These are phyloP conservation scores for Ottelia alismoides DNA, from an alignment of 106 monocot genomes.

Conservation along the genomic window DNA sequence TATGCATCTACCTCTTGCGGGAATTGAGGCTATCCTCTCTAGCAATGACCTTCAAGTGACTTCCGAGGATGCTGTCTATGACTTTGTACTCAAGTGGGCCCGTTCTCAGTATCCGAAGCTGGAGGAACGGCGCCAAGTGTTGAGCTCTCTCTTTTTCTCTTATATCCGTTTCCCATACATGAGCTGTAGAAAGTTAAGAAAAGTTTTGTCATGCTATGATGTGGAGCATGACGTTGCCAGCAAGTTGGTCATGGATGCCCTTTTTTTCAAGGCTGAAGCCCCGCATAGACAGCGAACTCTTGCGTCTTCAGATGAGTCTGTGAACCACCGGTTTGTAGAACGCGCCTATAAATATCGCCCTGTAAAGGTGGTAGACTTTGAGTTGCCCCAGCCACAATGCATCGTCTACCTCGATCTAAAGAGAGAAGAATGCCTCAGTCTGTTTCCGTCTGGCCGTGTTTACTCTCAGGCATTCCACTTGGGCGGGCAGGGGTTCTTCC, in stretches of 20 bases:
- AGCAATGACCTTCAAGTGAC: conserved; percentile 14
- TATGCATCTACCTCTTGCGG: conserved; percentile 9
- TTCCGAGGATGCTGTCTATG: conserved; percentile 12
- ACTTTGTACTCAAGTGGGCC: conserved; percentile 13
- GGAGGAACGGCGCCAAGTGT: conserved; percentile 8
- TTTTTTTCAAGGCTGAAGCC: conserved; percentile 11
- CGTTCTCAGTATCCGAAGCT: conserved; percentile 4
- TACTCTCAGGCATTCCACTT: conserved; percentile 10
- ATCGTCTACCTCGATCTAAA: conserved; percentile 17
- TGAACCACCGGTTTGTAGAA: conserved; percentile 1
- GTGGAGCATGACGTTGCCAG: conserved; percentile 7
- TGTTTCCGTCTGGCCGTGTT: conserved; percentile 1
- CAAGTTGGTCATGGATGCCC: conserved; percentile 5
- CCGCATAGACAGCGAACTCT: conserved; percentile 8
- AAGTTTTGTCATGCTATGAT: conserved; percentile 9
- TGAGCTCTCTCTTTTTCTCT: neutral
- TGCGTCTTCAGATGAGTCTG: neutral
- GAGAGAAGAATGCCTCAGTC: conserved; percentile 5
- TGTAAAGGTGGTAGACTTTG: conserved; percentile 11
- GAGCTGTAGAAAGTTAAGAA: conserved; percentile 9
- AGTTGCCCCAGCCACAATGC: conserved; percentile 7
- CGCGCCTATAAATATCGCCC: conserved; percentile 9
- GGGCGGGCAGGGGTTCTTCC: conserved; percentile 10
- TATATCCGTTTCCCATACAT: conserved; percentile 11
- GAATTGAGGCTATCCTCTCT: conserved; percentile 7